Base-by-base conservation (phyloP, 2,329 filamentous ascomycete species). In the Phyllosticta capitalensis region DNA sequence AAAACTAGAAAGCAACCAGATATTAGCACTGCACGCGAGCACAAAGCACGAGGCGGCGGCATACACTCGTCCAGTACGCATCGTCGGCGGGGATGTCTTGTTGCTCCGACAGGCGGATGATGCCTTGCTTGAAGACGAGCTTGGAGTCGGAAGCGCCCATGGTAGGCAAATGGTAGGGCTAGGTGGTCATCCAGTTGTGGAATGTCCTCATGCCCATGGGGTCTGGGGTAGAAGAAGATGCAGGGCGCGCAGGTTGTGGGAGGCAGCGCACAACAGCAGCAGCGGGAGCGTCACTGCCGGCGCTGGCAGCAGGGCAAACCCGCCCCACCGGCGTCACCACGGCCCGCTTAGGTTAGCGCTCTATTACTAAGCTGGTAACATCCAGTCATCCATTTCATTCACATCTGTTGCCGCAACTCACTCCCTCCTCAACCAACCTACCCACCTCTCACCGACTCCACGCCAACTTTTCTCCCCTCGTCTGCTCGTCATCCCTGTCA, bases 81-180 rank as follows among this genome's bases (percentile, higher is more conserved):
- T 96, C 90, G 75, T 94, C 88, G 60, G 90, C 85, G 62, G 90
- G 82, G 70, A 97, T 96, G 72, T 89, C 82, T 65, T 86, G 85
- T 73, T 95, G 88, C 73, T 96, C 91, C n/a, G 91, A 94, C 61
- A 99, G 84, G 71, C 89, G 86, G 79, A 97, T 96, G 78, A 97
- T 95, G 76, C 92, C 92, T 77, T 95, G 90, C 78, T 96, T 97
- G 83, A 99, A 97, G 71, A 92, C 90, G 71, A 97, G 86, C 82
- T 97, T 97, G 69, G 92, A 97, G 78, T 97, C 92, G 76, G 92
- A 96, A 72, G 92, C 92, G 75, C 94, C 94, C 94, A 99, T 99
- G 66, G 74, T 71, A 61, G 22, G 45, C 48, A 48, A 10, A 38
- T 19, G n/a, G 30, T 51, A 19, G 22, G 52, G 52, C 57, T 50